Conservation (phyloP, 1,284 basidiomycete species). For the Pseudomicrostroma phylloplanum region DNA sequence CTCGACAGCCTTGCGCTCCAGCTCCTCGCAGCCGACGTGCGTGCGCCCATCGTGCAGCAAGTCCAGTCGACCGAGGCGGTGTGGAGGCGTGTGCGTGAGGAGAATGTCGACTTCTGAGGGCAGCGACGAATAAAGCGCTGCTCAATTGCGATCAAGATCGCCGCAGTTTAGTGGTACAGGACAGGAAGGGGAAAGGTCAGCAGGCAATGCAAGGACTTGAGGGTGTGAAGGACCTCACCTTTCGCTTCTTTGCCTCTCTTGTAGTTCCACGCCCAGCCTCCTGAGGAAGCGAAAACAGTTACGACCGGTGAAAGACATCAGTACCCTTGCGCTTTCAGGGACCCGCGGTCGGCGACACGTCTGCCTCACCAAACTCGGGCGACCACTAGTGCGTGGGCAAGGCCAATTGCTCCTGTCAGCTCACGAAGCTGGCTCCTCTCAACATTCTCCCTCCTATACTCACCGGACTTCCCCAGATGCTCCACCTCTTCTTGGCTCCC, state of each 20-base stretch:
- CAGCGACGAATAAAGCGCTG: conserved; percentile 14
- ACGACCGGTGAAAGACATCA: no score
- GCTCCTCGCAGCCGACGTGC: conserved; percentile 25
- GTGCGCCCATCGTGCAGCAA: conserved; percentile 19
- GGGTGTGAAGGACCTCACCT: background rate
- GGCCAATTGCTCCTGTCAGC: no score
- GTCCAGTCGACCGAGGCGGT: conserved; percentile 19
- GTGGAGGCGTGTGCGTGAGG: conserved; percentile 25
- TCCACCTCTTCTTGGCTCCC: conserved; percentile 17
- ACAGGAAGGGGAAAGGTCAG: no score
- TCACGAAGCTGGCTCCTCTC: no score
- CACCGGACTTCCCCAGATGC: conserved; percentile 24
- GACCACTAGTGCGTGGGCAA: no score
- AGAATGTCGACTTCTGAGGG: conserved; percentile 21
- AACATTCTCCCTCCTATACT: no score
- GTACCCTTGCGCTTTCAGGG: no score
- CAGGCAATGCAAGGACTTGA: background rate
- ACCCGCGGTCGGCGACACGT: no score
- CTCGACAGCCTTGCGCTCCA: conserved; percentile 16
- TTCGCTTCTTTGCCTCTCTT: conserved; percentile 11
- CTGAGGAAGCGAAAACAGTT: conserved; percentile 7
- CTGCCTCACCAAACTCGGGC: no score
- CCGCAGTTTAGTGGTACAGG: background rate
- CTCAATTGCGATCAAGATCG: background rate
- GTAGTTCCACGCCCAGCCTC: conserved; percentile 35